A percentile compares a stretch with the other conserved stretches of the same genome.
phyloP scores from a whole-genome alignment of 805 yeast genomes.

The Yamadazyma nakazawae region DNA sequence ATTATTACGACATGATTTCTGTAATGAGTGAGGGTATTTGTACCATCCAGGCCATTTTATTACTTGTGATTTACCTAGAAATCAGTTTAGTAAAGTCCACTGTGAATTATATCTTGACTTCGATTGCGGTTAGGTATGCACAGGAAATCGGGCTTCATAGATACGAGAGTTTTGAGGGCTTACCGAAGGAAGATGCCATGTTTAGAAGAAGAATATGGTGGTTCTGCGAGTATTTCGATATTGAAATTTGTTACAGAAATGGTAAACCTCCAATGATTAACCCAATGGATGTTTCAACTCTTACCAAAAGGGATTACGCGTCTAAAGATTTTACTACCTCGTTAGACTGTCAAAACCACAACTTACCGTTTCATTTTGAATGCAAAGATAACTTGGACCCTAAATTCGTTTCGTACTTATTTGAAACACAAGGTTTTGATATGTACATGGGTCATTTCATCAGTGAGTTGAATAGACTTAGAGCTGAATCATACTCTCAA shows the following conservation, averaged over 20 bases:
- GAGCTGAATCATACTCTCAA: conserved; percentile 27
- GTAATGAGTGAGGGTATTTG: conserved; percentile 49
- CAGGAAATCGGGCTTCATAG: conserved; percentile 42
- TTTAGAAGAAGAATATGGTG: conserved; percentile 33
- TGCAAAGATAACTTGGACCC: conserved; percentile 9
- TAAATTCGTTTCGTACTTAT: conserved; percentile 2
- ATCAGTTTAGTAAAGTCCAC: conserved; percentile 26
- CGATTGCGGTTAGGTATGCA: conserved; percentile 37
- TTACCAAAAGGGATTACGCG: conserved; percentile 20
- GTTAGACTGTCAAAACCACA: not conserved
- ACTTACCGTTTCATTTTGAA: not conserved
- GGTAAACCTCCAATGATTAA: conserved; percentile 42
- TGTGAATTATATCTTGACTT: conserved; percentile 27
- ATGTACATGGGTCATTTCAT: conserved; percentile 11
- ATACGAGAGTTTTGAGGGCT: conserved; percentile 23
- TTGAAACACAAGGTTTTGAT: conserved; percentile 10
- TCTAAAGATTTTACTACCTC: not conserved
- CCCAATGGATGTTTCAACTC: conserved; percentile 27
- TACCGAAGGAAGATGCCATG: conserved; percentile 20
- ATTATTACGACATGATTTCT: conserved; percentile 50
- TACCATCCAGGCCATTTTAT: conserved; percentile 50
- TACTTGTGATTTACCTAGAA: conserved; percentile 42
- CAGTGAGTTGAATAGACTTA: conserved; percentile 21
- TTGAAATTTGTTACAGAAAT: conserved; percentile 35
- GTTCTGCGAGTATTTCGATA: conserved; percentile 34